Conservation (phyloP, 176 grass and related monocot species). For the Lolium perenne region DNA sequence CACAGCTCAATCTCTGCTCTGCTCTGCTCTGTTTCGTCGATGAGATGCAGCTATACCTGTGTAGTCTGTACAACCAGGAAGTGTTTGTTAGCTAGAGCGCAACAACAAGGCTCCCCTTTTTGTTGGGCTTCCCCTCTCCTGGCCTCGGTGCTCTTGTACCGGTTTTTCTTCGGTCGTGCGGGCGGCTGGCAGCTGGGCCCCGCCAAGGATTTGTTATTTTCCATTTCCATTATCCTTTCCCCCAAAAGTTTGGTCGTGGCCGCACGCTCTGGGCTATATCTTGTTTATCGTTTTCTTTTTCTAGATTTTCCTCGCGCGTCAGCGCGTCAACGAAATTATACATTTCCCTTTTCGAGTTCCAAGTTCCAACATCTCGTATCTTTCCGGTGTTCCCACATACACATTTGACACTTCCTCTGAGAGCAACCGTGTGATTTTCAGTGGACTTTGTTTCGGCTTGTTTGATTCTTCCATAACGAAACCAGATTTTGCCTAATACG, state of each 20-base stretch:
- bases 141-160: slow-evolving; percentile 44
- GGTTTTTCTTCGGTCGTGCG: slow-evolving; percentile 49
- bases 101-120: not conserved
- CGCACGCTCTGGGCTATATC: slow-evolving; percentile 54
- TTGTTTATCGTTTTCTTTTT: not conserved
- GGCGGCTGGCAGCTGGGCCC: slow-evolving; percentile 63
- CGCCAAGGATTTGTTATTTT: not conserved
- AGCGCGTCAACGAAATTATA: slow-evolving; percentile 34
- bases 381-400: slow-evolving; percentile 35
- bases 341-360: slow-evolving; percentile 14
- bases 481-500: not conserved
- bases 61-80: not conserved
- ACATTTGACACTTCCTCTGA: not conserved
- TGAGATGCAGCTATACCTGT: not conserved
- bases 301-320: slow-evolving; percentile 14
- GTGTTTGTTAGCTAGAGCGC: not conserved
- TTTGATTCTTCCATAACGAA: not conserved
- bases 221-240: slow-evolving; percentile 13
- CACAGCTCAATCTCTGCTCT: slow-evolving; percentile 11
- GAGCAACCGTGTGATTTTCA: slow-evolving; percentile 20
- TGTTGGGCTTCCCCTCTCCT: slow-evolving; percentile 1
- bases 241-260: slow-evolving; percentile 55
- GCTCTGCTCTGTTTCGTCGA: not conserved
- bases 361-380: not conserved
- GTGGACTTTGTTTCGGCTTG: not conserved